Evolutionary conservation across 805 yeast genomes (phyloP).

Genomic region (Cyberlindnera bimundalis): DNA sequence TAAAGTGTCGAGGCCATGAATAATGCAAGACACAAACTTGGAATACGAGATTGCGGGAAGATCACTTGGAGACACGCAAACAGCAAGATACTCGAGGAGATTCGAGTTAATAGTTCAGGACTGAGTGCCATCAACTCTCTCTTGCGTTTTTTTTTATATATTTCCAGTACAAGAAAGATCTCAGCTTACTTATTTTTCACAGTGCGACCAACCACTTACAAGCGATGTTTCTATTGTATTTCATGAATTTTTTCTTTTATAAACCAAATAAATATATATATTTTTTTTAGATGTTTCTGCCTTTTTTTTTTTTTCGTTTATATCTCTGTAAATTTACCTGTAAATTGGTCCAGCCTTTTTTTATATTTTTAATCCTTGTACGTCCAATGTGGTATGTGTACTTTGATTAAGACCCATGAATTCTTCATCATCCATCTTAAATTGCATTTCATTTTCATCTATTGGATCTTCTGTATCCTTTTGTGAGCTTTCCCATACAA

Average conservation of each 20-base stretch:
- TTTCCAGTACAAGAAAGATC: background rate
- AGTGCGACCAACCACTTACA: background rate
- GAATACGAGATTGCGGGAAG: constrained; percentile 26
- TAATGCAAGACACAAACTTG: constrained; percentile 25
- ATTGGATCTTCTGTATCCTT: constrained; percentile 10
- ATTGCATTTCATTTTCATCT: constrained; percentile 31
- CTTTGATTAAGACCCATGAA: too few species aligned
- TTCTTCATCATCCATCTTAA: constrained; percentile 32
- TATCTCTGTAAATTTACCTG: background rate
- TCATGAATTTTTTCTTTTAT: background rate
- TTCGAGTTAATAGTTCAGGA: constrained; percentile 19
- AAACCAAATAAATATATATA: background rate
- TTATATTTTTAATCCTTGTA: constrained; percentile 3
- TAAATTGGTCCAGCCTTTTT: background rate
- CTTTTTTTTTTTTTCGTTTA: background rate
- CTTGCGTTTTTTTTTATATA: too few species aligned
- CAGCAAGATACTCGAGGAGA: constrained; percentile 24
- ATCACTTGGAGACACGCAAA: constrained; percentile 22
- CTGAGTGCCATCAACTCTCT: background rate
- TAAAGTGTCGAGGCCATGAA: constrained; percentile 30
- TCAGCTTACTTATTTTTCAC: too few species aligned
- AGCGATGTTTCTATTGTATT: background rate
- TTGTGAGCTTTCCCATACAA: constrained; percentile 3
- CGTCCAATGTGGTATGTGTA: too few species aligned
- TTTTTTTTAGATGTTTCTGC: background rate